These are phyloP conservation scores for Orbilia ellipsospora DNA, from an alignment of 2,329 filamentous ascomycete species.

Conservation along the genomic window DNA sequence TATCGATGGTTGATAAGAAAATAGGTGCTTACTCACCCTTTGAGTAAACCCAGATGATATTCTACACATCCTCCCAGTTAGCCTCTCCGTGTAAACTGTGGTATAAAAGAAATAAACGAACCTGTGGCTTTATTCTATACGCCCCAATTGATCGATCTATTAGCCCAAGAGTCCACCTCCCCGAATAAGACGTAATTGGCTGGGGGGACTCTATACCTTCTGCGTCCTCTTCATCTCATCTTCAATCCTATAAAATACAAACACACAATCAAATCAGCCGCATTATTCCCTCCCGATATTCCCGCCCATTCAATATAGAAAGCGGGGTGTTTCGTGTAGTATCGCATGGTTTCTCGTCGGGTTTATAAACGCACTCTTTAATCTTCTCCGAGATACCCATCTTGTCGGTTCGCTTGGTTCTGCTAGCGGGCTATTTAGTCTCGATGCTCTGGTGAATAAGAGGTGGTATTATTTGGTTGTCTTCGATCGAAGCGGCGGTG, in stretches of 20 bases:
- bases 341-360: too few relatives aligned
- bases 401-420: conserved; percentile 61
- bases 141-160: conserved; percentile 65
- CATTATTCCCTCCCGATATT: conserved; percentile 55
- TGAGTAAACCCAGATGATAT: conserved; percentile 96
- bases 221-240: conserved; percentile 99
- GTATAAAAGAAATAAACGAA: conserved; percentile 65
- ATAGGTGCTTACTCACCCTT: conserved; percentile 74
- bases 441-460: too few relatives aligned
- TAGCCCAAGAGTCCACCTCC: neutral
- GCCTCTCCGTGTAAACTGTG: neutral
- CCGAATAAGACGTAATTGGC: neutral
- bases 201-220: conserved; percentile 71
- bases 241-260: conserved; percentile 78
- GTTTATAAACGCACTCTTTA: conserved; percentile 77
- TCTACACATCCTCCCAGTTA: conserved; percentile 68
- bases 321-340: too few relatives aligned
- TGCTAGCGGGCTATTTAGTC: too few relatives aligned
- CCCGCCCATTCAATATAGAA: neutral
- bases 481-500: neutral
- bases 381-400: conserved; percentile 99
- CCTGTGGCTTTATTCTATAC: conserved; percentile 93
- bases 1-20: neutral
- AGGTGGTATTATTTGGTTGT: neutral
- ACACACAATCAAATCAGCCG: conserved; percentile 7